Base-by-base conservation (phyloP, 83 land plant genomes). In the Picea abies region DNA sequence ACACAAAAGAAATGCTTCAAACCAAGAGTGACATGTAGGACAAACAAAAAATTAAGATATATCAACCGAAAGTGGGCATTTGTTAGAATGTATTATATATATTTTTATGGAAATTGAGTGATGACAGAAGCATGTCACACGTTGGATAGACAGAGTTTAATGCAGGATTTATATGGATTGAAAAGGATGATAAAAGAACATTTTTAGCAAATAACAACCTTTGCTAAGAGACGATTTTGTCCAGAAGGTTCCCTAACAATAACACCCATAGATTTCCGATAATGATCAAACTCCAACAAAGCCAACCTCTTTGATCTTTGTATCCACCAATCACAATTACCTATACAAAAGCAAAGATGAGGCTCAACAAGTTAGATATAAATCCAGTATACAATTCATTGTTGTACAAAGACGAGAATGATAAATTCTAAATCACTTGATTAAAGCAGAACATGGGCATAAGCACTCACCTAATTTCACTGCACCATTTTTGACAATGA, bases 221-320 rank as follows among this genome's bases (percentile, higher is more conserved):
- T 63, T 12, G 63, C 69, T 80, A 80, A 35, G 22, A 80, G 49
- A 23, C 70, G 52, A 37, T 64, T 95, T 5, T 61, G 65, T 29
- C 98, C 96, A 78, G 81, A 63, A 26, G 78, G 85, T 66, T 69
- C 83, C 8, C 80, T 83, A 58, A 92, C 94, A 81, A 97, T 90
- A 70, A 95, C 96, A 71, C 99, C 80, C 99, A 97, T 97, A 32
- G 99, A 97, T 80, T 97, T 97, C 6, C 99, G 84, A 67, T 79
- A 81, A 19, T 95, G 91, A 84, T 97, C 99, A 92, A 97, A 97
- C 91, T 97, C 99, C 60, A 97, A 29, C 0, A 29, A 29, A 29
- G 29, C 29, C 29, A 29, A 29, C 29, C 29, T 29, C 29, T 29
- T 29, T 29, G 29, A 29, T 29, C 29, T 29, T 0, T 29, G 29